Evolutionary conservation across 441 rosid genomes (phyloP).

Genomic region (Geranium incanum): DNA sequence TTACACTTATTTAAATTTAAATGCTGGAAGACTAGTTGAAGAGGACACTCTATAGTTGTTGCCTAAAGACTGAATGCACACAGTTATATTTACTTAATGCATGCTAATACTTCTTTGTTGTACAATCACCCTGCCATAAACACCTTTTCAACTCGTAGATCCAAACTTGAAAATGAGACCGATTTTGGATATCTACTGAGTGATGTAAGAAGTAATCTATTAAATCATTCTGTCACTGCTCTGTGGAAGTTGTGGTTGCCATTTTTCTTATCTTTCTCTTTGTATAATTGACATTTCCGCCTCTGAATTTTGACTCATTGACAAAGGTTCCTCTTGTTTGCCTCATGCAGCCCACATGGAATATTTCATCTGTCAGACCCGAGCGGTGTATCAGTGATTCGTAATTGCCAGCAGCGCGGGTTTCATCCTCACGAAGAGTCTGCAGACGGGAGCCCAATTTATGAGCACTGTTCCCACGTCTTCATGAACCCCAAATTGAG

Average conservation of each 20-base stretch:
- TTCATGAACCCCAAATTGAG: slow-evolving; percentile 57
- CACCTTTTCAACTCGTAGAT: not conserved
- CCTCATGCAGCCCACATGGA: slow-evolving; percentile 59
- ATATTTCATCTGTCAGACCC: slow-evolving; percentile 93
- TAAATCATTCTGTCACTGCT: not conserved
- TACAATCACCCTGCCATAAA: not conserved
- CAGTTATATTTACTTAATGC: not conserved
- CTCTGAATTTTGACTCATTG: not conserved
- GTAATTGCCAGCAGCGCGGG: slow-evolving; percentile 87
- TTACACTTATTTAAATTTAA: slow-evolving; percentile 3
- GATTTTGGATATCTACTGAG: not conserved
- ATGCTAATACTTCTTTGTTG: not conserved
- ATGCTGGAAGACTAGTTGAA: not conserved
- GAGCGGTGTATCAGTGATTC: slow-evolving; percentile 70
- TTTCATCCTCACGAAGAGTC: slow-evolving; percentile 95
- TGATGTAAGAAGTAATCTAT: not conserved
- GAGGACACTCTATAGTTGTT: not conserved
- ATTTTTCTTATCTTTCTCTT: not conserved
- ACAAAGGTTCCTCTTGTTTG: not conserved
- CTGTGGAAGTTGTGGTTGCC: not conserved
- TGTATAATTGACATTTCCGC: not conserved
- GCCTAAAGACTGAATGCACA: not conserved
- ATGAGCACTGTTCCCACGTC: slow-evolving; percentile 93
- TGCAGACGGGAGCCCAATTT: slow-evolving; percentile 62
- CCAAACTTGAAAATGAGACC: not conserved